Base-by-base conservation (phyloP, 2,329 filamentous ascomycete species). In the Aspergillus alliaceus region DNA sequence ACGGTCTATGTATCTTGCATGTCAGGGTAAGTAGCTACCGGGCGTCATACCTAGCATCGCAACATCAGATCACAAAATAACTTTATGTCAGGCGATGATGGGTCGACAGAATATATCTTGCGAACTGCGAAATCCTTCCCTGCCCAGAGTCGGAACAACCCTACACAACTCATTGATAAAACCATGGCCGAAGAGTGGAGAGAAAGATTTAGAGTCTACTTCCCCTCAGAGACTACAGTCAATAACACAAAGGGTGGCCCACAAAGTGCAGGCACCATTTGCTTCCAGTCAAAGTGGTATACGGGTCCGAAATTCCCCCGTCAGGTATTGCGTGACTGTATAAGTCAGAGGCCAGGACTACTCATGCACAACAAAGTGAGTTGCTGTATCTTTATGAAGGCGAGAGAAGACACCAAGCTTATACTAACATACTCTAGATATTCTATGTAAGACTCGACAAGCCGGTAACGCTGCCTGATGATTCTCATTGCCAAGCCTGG, bases 351-450 rank as follows among this genome's bases (percentile, higher is more conserved):
- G 34, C 64, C 76, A 2, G 90, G 91, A 0, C 71, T 97, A 22
- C 78, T 99, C 60, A 90, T 96, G 79, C 95, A 99, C 75, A 96
- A 86, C 75, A 99, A 99, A 77, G 80, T 91, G 63, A 76, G 86
- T 77, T 18, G 22, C 46, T 11, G 18, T 22, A 31, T n/a, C 35
- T 46, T 32, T 20, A 25, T 18, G 22, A 22, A 12, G 12, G 8
- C 12, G 11, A 11, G 15, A 32, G 14, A 24, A 9, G 12, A 51
- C 4, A 3, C 1, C 3, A 22, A 53, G 46, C 31, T 51, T 32
- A 8, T 55, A 67, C 32, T 48, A 58, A 54, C 3, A 27, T 6
- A 24, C 22, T 20, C 14, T 59, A 75, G 72, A 70, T 75, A 18
- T 57, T 75, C 18, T 75, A 72, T 52, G 69, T 69, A 15, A 64